Base-by-base conservation (phyloP, 2,329 filamentous ascomycete genomes). In the Orbilia ellipsospora region DNA sequence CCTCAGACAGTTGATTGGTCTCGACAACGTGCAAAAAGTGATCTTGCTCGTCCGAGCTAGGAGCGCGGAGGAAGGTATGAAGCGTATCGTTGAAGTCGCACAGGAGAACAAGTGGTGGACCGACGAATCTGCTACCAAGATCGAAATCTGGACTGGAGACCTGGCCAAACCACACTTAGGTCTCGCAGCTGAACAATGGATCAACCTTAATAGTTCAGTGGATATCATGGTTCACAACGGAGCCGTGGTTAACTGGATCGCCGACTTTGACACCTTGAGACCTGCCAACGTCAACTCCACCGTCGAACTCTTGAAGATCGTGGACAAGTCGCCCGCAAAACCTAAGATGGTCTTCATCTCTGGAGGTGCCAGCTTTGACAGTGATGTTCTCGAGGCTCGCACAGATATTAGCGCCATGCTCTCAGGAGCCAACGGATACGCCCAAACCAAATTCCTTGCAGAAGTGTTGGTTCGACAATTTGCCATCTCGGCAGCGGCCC, bases 321-420 rank as follows among this genome's bases (percentile, higher is more conserved):
- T 72, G 7, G 42, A 40, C 6, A 61, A 60, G 28, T 68, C 75
- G 8, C 54, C 69, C 4, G 13, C 51, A 0, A 12, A 60, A 1
- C 36, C 57, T 1, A 69, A 69, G 16, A 80, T 82, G 55, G 74
- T 79, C 1, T 82, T 77, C 31, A 64, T 82, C 7, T 81, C 81
- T n/a, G 80, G 80, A 51, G 80, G 80, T 2, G 64, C 65, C 1
- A 68, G 48, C 7, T 31, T 51, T n/a, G 40, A 55, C 2, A 48
- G 59, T 16, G 57, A 76, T 20, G 8, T 52, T 15, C 45, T 62
- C 3, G 13, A 62, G 10, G 23, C 57, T 2, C 56, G 56, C 31
- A 55, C 69, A 15, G 72, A 77, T 5, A 45, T 61, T 31, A 74
- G 50, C 18, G 23, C 23, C 15, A 51, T 26, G 18, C n/a, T 73